These are phyloP conservation scores for Sphagnum tenellum DNA, from an alignment of 225 moss, liverwort and hornwort species.

Conservation along the genomic window DNA sequence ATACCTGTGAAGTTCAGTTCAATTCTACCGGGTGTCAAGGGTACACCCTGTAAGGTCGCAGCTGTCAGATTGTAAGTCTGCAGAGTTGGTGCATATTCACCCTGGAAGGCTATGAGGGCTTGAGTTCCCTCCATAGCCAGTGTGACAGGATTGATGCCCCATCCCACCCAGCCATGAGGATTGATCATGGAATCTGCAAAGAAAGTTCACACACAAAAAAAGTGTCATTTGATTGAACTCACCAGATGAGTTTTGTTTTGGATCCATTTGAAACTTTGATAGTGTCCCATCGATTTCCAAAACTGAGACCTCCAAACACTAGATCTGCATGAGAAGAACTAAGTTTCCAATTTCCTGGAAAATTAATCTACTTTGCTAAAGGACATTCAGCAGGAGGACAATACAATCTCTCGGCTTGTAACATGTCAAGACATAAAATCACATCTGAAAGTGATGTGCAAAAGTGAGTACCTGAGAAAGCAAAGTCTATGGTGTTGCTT, in stretches of 20 bases:
- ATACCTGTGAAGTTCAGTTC: slow-evolving; percentile 17
- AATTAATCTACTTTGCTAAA: too few species aligned
- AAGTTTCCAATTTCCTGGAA: too few species aligned
- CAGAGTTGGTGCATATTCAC: slow-evolving; percentile 8
- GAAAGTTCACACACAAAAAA: not conserved
- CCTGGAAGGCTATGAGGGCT: slow-evolving; percentile 46
- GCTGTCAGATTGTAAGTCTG: slow-evolving; percentile 21
- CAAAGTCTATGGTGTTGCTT: slow-evolving; percentile 40
- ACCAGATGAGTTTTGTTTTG: too few species aligned
- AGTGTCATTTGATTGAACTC: too few species aligned
- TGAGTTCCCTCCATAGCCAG: slow-evolving; percentile 44
- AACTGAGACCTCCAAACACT: not conserved
- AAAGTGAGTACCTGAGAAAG: slow-evolving; percentile 24
- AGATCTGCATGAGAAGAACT: not conserved
- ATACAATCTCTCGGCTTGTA: not conserved
- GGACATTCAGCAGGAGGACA: too few species aligned
- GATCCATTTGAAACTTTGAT: too few species aligned
- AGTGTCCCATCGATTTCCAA: not conserved
- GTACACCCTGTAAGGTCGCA: not conserved
- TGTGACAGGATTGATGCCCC: slow-evolving; percentile 52
- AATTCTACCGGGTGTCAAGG: slow-evolving; percentile 19
- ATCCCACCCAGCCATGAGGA: slow-evolving; percentile 58
- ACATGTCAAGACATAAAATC: not conserved
- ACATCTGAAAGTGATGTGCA: not conserved
- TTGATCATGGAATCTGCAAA: slow-evolving; percentile 26